A percentile compares a stretch with the other conserved stretches of the same genome.
These are phyloP conservation scores for Melaleuca quinquenervia DNA, from an alignment of 345 rosid species.

Conservation along the genomic window DNA sequence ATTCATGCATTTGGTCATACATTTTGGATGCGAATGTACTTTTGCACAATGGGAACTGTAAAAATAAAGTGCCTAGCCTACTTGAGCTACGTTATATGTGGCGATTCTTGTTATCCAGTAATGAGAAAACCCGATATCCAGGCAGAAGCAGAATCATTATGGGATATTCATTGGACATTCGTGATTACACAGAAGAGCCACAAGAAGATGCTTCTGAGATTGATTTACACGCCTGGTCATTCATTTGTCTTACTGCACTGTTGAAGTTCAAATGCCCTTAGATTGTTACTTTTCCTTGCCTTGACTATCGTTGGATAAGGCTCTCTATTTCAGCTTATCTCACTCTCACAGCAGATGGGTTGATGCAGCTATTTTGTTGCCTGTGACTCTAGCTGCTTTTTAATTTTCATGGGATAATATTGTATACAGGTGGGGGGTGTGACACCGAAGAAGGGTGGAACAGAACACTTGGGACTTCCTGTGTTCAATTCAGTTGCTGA, in stretches of 20 bases:
- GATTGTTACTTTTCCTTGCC: background rate
- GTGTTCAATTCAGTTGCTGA: slow-evolving; percentile 88
- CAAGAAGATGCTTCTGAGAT: background rate
- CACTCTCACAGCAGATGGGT: background rate
- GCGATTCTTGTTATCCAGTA: background rate
- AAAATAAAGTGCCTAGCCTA: background rate
- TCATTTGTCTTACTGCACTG: background rate
- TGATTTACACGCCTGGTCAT: background rate
- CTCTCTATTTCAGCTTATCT: background rate
- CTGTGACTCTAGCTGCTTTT: background rate
- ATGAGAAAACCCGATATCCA: background rate
- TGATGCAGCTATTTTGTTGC: background rate
- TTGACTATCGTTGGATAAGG: background rate
- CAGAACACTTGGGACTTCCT: slow-evolving; percentile 93
- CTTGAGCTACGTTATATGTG: background rate
- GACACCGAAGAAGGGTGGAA: slow-evolving; percentile 96
- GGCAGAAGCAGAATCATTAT: background rate
- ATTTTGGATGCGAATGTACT: background rate
- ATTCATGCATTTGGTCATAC: background rate
- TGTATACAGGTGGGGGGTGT: slow-evolving; percentile 78
- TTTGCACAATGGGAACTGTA: background rate
- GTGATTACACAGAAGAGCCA: background rate
- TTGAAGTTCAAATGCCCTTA: background rate
- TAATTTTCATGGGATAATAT: background rate
- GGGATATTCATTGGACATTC: background rate